These are phyloP conservation scores for Tremella mesenterica DNA, from an alignment of 768 basidiomycete genomes.

Conservation along the genomic window DNA sequence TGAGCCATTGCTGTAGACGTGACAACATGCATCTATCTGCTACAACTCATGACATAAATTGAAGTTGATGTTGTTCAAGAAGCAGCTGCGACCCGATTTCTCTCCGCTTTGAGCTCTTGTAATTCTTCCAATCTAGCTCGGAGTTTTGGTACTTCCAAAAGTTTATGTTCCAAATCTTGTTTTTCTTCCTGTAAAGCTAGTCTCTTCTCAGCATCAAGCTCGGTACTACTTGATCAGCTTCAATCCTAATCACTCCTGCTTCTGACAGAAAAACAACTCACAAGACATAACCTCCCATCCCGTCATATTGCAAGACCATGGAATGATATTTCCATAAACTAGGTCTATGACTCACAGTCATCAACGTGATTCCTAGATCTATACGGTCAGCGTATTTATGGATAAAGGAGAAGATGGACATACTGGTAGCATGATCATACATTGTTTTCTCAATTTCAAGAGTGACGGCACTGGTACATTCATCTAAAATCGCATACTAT, in stretches of 20 bases:
- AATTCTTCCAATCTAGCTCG: slow-evolving; percentile 65
- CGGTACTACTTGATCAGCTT: slow-evolving; percentile 55
- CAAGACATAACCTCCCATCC: slow-evolving; percentile 93
- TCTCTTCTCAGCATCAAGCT: slow-evolving; percentile 79
- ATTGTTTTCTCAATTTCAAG: slow-evolving; percentile 84
- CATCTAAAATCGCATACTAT: slow-evolving; percentile 91
- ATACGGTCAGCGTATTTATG: slow-evolving; percentile 3
- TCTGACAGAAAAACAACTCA: slow-evolving; percentile 47
- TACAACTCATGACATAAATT: background rate
- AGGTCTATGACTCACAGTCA: slow-evolving; percentile 92
- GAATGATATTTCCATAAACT: slow-evolving; percentile 75
- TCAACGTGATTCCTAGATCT: slow-evolving; percentile 73
- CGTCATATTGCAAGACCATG: slow-evolving; percentile 82
- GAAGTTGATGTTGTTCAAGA: background rate
- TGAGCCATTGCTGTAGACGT: slow-evolving; percentile 72
- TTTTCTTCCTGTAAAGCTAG: slow-evolving; percentile 91
- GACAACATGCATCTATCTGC: slow-evolving; percentile 1
- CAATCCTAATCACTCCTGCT: background rate
- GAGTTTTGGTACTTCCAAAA: slow-evolving; percentile 86
- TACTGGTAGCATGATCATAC: slow-evolving; percentile 78
- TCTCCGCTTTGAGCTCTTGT: slow-evolving; percentile 44
- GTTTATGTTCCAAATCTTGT: slow-evolving; percentile 70
- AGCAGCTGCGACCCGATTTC: slow-evolving; percentile 10
- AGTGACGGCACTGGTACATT: slow-evolving; percentile 90
- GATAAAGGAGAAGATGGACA: no score